Evolutionary conservation across 441 rosid species (phyloP), one percentile per base, ranked within the genome.

Genomic region (Erysimum cheiri): DNA sequence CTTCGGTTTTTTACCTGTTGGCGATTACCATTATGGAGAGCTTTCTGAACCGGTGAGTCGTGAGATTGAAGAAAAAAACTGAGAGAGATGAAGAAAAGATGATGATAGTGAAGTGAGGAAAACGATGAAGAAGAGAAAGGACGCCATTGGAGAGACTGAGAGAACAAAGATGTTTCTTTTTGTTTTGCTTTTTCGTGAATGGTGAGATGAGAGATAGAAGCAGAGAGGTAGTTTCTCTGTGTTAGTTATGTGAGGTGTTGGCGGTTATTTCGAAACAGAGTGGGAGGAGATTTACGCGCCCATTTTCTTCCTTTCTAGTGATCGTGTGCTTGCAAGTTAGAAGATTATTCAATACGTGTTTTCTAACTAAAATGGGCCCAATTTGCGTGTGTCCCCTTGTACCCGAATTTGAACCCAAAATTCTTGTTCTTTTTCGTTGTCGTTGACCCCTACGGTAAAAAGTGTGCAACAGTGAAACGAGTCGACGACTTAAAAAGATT

Each of bases 81-180:
- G n/a, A n/a, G 80, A 67, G 58, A 66, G 63, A 10, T 65, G 47
- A 9, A 54, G 3, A 8, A 72, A 69, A 8, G 55, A 13, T 39
- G 67, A 53, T 15, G 67, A 19, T 10, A 71, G 47, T 26, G 58
- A 19, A 11, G 61, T 5, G 57, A 75, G 10, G 26, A n/a, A n/a
- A n/a, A n/a, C n/a, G n/a, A n/a, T n/a, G n/a, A n/a, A n/a, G n/a
- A 22, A 39, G 31, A 64, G 15, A 19, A 48, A 71, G 60, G 80
- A 81, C 60, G 84, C 82, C 90, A 85, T 84, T 46, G 74, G 47
- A 55, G 47, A 39, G 40, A 24, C 15, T 8, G 3, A 43, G 4
- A 40, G n/a, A n/a, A n/a, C n/a, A n/a, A n/a, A n/a, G n/a, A n/a
- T n/a, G n/a, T n/a, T n/a, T n/a, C n/a, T n/a, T n/a, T n/a, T n/a